phyloP scores from a whole-genome alignment of 441 rosid genomes.

The Rhodomyrtus psidioides region DNA sequence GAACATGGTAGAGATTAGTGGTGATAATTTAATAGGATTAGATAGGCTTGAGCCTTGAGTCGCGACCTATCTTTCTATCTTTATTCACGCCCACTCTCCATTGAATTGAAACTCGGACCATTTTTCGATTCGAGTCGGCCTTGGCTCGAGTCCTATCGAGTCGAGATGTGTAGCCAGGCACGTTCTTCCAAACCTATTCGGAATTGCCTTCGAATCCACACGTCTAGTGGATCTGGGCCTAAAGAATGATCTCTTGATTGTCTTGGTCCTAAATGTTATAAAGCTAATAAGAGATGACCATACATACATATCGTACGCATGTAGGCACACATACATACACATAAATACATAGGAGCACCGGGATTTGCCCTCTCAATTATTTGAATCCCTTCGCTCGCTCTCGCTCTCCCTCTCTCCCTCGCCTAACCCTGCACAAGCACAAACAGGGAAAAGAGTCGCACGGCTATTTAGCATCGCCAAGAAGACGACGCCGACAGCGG shows the following conservation, averaged over 20 bases:
- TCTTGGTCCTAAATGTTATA: neutral
- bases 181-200: neutral
- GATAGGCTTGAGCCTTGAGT: neutral
- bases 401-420: neutral
- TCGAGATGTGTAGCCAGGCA: neutral
- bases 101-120: fast-evolving
- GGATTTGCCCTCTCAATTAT: neutral
- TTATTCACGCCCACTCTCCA: too few species aligned
- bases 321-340: neutral
- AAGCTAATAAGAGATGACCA: neutral
- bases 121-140: neutral
- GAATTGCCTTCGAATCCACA: neutral
- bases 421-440: neutral
- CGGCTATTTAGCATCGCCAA: neutral
- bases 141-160: neutral
- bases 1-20: neutral
- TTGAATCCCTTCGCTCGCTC: neutral
- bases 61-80: too few species aligned
- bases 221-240: neutral
- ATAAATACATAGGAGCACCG: neutral
- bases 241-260: neutral
- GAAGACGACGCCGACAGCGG: neutral
- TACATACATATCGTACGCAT: neutral
- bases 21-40: neutral
- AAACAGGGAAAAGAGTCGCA: neutral